Evolutionary conservation across 345 rosid genomes (phyloP), one percentile per base, ranked within the genome.

Genomic region (Citrus reticulata): DNA sequence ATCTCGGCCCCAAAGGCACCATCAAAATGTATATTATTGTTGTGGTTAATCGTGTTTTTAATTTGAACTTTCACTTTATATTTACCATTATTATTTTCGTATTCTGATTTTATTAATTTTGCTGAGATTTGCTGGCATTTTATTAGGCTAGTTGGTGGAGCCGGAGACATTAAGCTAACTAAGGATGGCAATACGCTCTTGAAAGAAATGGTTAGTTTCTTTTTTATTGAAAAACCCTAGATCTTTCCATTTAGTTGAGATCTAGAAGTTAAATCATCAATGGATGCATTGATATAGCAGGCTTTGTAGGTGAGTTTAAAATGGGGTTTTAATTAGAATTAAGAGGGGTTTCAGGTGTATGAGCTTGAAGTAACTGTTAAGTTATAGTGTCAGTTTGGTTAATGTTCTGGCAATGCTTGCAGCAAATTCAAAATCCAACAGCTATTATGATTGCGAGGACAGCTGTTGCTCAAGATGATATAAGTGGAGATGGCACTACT

Each of bases 391-490:
- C 54, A 73, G 11, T 75, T 32, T 77, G 68, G 42, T 46, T 81
- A 39, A 69, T 75, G 62, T n/a, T 65, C 81, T 64, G 72, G 76
- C 72, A 49, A 69, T 77, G 70, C 65, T 78, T 88, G 83, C 88
- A 96, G 99, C 99, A 96, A 94, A 96, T 96, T 76, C 99, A 95
- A 87, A 95, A 90, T 63, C 98, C 99, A 13, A 93, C 99, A 0
- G 98, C 99, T n/a, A 91, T 95, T 66, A 93, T 95, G 99, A 95
- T 93, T 83, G 99, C 98, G 1, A 91, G 99, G 86, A 94, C 99
- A 9, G 99, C 99, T 74, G 97, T 95, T 86, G 99, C 99, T 5
- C 99, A 95, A 85, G 99, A 95, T 82, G 98, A 93, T 80, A 92
- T 91, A 7, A 95, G 97, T 63, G 99, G 99, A 29, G 99, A 95